Evolutionary conservation across 1,284 basidiomycete genomes (phyloP).

Genomic region (Xerocomus nothofagi): DNA sequence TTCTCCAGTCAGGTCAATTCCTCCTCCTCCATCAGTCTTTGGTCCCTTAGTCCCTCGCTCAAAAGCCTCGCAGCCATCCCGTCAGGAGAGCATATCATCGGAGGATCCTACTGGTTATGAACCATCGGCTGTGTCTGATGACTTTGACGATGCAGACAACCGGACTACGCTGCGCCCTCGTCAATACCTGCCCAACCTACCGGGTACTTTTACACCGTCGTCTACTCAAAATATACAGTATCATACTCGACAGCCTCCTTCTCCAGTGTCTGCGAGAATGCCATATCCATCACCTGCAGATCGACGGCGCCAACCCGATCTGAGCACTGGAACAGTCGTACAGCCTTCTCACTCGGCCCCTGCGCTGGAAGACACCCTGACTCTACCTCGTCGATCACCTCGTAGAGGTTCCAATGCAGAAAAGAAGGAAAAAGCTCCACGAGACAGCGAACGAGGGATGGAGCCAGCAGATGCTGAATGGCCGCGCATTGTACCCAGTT

Average conservation of each 20-base stretch:
- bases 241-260: conserved; percentile 31
- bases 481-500: conserved; percentile 14
- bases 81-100: conserved; percentile 69
- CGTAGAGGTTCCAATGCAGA: conserved; percentile 33
- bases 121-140: conserved; percentile 56
- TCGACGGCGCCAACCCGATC: conserved; percentile 30
- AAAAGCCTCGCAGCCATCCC: conserved; percentile 53
- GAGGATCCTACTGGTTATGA: conserved; percentile 69
- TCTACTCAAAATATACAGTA: conserved; percentile 31
- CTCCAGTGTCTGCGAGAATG: conserved; percentile 32
- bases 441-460: conserved; percentile 28
- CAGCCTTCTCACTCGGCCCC: conserved; percentile 32
- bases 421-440: conserved; percentile 24
- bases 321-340: conserved; percentile 15
- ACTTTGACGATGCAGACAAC: conserved; percentile 56
- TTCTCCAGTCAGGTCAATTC: conserved; percentile 49
- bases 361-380: conserved; percentile 28
- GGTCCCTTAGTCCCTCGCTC: conserved; percentile 48
- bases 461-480: conserved; percentile 24
- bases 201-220: conserved; percentile 29
- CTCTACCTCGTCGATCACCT: conserved; percentile 18
- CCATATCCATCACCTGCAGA: conserved; percentile 30
- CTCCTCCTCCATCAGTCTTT: conserved; percentile 47
- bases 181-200: conserved; percentile 36
- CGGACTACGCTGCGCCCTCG: conserved; percentile 45